Base-by-base conservation (phyloP, 1,139 yeast species). In the Nakaseomyces glabratus region DNA sequence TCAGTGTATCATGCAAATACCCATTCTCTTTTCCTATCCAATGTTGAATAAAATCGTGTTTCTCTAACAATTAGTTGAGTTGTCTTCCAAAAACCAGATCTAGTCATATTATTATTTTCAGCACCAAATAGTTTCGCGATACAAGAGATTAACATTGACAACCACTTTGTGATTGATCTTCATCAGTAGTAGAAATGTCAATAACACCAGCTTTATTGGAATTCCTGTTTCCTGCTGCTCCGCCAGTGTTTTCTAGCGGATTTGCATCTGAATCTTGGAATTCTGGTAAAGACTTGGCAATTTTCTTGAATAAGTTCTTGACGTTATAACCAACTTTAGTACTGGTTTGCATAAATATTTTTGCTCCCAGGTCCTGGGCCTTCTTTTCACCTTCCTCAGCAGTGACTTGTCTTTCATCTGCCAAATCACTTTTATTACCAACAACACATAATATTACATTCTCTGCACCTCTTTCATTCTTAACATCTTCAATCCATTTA, bases 261-360 rank as follows among this genome's bases (percentile, higher is more conserved):
- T 55, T 56, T 23, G 55, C 58, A 34, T 58, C 57, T 4, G 57
- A 45, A 31, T 65, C 69, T 46, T 78, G 82, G 52, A 82, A 77
- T 38, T 90, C 96, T 2, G 97, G 97, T 45, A 90, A 69, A 37
- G 85, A 76, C 55, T 81, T 82, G 9, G 97, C 98, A 43, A 90
- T 82, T 55, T 80, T 82, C 55, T 86, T 84, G 63, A 90, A 90
- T 46, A 90, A 65, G 38, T 76, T 71, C 61, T 90, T 88, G 36
- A 90, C 95, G 51, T 90, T 90, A 57, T 86, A 82, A 30, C 95
- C 95, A 34, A 90, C 90, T 61, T 88, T 90, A 20, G 97, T 93
- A 44, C 94, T 81, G 3, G 98, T 90, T 56, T 90, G 98, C 57
- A 90, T 76, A 57, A 80, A 85, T 43, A 81, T 75, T 52, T 76